These are phyloP conservation scores for Fusarium nelsonii DNA, from an alignment of 2,329 filamentous ascomycete genomes.

Conservation along the genomic window DNA sequence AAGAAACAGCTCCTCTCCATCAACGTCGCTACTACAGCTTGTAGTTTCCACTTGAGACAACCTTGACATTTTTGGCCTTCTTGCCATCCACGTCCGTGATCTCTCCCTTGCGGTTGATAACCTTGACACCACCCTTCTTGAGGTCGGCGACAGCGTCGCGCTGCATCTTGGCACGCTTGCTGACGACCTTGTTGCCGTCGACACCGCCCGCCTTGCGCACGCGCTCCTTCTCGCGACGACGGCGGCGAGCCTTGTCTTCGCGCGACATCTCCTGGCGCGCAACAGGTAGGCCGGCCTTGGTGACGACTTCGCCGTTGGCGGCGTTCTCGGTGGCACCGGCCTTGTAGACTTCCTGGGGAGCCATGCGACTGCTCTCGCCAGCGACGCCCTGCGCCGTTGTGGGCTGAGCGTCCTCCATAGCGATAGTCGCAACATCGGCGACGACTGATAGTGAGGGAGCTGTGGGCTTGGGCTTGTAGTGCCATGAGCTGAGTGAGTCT, in stretches of 20 bases:
- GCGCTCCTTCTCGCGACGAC: conserved; percentile 87
- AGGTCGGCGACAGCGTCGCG: conserved; percentile 71
- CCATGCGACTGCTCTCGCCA: conserved; percentile 79
- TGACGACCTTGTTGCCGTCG: conserved; percentile 60
- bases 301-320: conserved; percentile 77
- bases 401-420: conserved; percentile 95
- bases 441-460: conserved; percentile 88
- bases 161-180: conserved; percentile 67
- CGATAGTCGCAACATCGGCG: conserved; percentile 88
- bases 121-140: conserved; percentile 88
- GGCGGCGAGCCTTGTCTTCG: conserved; percentile 82
- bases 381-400: conserved; percentile 80
- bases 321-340: conserved; percentile 74
- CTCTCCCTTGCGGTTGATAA: conserved; percentile 91
- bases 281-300: conserved; percentile 81
- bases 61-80: conserved; percentile 69
- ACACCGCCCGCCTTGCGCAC: conserved; percentile 74
- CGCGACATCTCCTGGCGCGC: conserved; percentile 87
- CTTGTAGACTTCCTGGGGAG: conserved; percentile 93
- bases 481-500: conserved; percentile 91
- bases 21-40: conserved; percentile 68
- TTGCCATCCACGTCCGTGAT: conserved; percentile 86
- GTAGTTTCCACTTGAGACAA: conserved; percentile 67
- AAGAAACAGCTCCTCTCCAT: conserved; percentile 1
- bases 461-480: conserved; percentile 91